Evolutionary conservation across 2,329 filamentous ascomycete genomes (phyloP), one percentile per base, ranked within the genome.

Genomic region (Aspergillus tamarii): DNA sequence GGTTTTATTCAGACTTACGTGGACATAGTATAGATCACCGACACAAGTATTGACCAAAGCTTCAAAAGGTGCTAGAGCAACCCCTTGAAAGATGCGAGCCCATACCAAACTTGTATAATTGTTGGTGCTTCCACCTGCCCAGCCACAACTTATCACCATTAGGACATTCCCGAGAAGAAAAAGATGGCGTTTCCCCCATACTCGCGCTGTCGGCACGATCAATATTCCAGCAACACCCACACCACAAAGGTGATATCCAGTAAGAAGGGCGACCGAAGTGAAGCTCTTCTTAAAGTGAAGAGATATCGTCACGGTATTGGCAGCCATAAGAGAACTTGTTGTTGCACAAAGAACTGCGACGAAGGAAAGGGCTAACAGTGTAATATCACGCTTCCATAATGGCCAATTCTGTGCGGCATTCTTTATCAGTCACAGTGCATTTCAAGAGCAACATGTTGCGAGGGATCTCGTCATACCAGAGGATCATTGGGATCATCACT

Each of bases 401-500:
- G 93, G 91, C 94, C 93, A 97, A 72, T 91, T 92, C 87, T 90
- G 73, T 64, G 32, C 52, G 36, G 43, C 26, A 43, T 11, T 39
- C 12, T 43, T 26, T 23, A 30, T 61, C 36, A 59, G n/a, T 43
- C 52, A 19, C 28, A 2, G 14, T 39, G 10, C 21, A 23, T 39
- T 34, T 26, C 9, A 14, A 43, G 2, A 11, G 56, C 11, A 55
- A 19, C 23, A 14, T 23, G 28, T 10, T 14, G 21, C 2, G 10
- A 32, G 30, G 19, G 5, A 16, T 30, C 39, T 21, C 12, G 21
- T 57, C 73, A 60, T 84, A 89, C 87, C 69, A 97, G 83, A 34
- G 93, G 94, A 78, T 97, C 94, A 76, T 96, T 94, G 4, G 92
- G 92, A 76, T 96, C 92, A 77, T 96, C 91, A 66, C 90, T 94